A percentile compares a stretch with the other conserved stretches of the same genome.
Evolutionary conservation across 148 eudicot genomes (phyloP).

Genomic region (Spergularia marina): DNA sequence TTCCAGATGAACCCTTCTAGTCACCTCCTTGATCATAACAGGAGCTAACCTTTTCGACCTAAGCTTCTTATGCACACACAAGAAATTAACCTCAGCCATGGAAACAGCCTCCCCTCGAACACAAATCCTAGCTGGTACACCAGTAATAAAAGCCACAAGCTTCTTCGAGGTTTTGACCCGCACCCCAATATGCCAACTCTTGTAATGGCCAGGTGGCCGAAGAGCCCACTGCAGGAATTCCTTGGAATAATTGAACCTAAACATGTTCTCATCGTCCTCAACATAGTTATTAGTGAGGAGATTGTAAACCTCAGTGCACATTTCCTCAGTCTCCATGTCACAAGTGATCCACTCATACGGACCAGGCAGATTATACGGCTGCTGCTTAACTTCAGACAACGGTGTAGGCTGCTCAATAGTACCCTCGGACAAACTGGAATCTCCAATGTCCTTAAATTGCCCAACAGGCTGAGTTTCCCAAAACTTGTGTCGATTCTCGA

Average conservation of each 20-base stretch:
- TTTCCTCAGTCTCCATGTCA: conserved; percentile 69
- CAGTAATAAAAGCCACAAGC: conserved; percentile 84
- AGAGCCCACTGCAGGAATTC: conserved; percentile 88
- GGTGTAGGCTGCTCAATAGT: conserved; percentile 66
- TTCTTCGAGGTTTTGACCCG: conserved; percentile 69
- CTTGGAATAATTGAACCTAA: conserved; percentile 80
- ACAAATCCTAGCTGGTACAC: conserved; percentile 78
- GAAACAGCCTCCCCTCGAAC: conserved; percentile 52
- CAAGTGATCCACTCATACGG: conserved; percentile 86
- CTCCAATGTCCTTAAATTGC: conserved; percentile 63
- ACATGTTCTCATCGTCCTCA: conserved; percentile 95
- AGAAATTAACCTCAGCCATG: conserved; percentile 86
- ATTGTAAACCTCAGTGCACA: conserved; percentile 70
- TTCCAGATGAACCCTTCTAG: conserved; percentile 83
- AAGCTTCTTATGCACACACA: conserved; percentile 87
- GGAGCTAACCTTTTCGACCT: conserved; percentile 87
- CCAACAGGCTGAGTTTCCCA: conserved; percentile 89
- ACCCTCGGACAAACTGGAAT: conserved; percentile 61
- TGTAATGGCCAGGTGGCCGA: conserved; percentile 75
- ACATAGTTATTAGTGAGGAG: conserved; percentile 75
- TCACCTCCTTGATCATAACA: conserved; percentile 91
- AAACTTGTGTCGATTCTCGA: conserved; percentile 57
- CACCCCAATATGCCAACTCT: conserved; percentile 92
- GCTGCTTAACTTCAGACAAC: conserved; percentile 63
- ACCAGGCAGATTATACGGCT: conserved; percentile 66